phyloP scores from a whole-genome alignment of 257 asterid species.

The Nicotiana noctiflora region DNA sequence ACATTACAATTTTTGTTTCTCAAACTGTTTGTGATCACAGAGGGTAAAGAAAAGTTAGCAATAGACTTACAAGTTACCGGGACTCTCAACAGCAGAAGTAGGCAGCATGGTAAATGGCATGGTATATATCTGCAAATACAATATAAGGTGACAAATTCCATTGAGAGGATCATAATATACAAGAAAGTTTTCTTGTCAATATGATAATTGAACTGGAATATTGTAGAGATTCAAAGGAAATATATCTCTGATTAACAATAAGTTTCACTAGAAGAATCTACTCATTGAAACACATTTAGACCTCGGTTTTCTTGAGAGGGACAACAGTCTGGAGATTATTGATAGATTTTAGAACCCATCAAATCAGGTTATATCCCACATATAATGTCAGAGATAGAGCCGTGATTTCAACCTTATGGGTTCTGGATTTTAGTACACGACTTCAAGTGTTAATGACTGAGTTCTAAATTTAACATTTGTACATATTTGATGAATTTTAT shows the following conservation, averaged over 20 bases:
- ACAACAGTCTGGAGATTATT: not conserved
- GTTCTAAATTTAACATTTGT: no score
- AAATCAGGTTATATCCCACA: not conserved
- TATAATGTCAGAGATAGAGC: no score
- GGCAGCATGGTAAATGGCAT: slow-evolving; percentile 69
- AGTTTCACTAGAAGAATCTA: not conserved
- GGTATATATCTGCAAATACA: slow-evolving; percentile 49
- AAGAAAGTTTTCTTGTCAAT: not conserved
- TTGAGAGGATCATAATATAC: not conserved
- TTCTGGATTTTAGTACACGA: no score
- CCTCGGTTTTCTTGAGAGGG: not conserved
- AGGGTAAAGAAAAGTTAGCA: not conserved
- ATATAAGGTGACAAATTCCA: not conserved
- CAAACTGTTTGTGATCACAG: not conserved
- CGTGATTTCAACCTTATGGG: no score
- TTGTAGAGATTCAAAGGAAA: not conserved
- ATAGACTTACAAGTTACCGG: slow-evolving; percentile 65
- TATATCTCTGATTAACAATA: not conserved
- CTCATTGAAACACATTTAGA: not conserved
- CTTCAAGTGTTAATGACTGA: no score
- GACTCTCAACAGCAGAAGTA: slow-evolving; percentile 63
- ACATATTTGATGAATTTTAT: no score
- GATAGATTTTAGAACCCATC: not conserved
- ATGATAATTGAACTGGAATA: not conserved
- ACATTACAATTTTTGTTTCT: not conserved